These are phyloP conservation scores for Cadophora sp. DNA, from an alignment of 2,329 filamentous ascomycete genomes.

Conservation along the genomic window DNA sequence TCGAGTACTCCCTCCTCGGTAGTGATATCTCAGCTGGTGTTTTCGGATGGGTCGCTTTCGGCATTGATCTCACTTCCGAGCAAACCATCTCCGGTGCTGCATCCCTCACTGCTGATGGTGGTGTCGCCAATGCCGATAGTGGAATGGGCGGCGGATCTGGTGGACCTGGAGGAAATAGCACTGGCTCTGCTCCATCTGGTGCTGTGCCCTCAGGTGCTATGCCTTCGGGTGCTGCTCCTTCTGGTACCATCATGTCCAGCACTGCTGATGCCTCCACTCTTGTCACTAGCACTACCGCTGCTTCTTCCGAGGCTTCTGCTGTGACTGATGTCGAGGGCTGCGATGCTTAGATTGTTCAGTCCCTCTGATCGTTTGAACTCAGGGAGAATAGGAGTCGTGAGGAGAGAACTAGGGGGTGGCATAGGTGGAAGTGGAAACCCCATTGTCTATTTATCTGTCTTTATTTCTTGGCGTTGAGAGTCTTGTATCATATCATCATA, in stretches of 20 bases:
- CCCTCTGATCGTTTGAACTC: no score
- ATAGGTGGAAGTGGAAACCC: no score
- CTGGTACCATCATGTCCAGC: background rate
- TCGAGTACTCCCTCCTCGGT: slow-evolving; percentile 66
- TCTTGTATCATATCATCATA: background rate
- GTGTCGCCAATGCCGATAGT: slow-evolving; percentile 11
- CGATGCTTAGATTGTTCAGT: background rate
- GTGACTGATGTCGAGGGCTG: background rate
- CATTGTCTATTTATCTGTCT: background rate
- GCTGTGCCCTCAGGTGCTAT: background rate
- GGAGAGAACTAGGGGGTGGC: background rate
- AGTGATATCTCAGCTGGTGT: slow-evolving; percentile 58
- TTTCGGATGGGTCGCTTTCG: slow-evolving; percentile 62
- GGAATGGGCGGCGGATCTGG: slow-evolving; percentile 8
- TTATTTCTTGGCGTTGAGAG: background rate
- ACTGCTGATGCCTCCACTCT: background rate
- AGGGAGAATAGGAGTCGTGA: no score
- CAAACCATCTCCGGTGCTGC: slow-evolving; percentile 20
- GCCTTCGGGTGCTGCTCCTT: no score
- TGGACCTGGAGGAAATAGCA: background rate
- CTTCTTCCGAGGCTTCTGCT: background rate
- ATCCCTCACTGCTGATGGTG: slow-evolving; percentile 17
- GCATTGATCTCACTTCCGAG: slow-evolving; percentile 50
- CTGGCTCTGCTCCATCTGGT: background rate
- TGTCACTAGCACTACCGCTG: background rate